Evolutionary conservation across 768 basidiomycete species (phyloP).

Genomic region (Mycena epipterygia): DNA sequence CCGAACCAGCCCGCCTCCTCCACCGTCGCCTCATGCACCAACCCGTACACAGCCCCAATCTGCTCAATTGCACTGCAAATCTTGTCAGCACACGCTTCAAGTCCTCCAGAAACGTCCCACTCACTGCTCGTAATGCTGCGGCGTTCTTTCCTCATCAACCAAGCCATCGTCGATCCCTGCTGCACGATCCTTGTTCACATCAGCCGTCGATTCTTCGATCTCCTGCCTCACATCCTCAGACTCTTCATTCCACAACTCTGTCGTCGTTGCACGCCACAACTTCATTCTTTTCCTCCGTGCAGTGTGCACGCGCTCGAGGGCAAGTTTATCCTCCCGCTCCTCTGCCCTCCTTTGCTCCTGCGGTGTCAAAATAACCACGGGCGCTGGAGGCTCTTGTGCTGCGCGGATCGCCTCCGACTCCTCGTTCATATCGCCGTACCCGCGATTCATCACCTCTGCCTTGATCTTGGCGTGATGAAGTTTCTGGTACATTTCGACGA

Average conservation of each 20-base stretch:
- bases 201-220: background rate
- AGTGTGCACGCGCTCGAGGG: background rate
- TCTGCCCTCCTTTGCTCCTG: background rate
- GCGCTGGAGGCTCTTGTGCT: too few species aligned
- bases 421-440: background rate
- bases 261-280: background rate
- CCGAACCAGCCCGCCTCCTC: background rate
- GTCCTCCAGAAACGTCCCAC: background rate
- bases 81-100: background rate
- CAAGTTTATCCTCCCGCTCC: background rate
- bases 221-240: background rate
- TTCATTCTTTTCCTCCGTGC: background rate
- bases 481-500: background rate
- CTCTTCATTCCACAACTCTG: background rate
- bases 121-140: conserved; percentile 9
- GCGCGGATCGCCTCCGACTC: too few species aligned
- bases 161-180: background rate
- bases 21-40: background rate
- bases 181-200: background rate
- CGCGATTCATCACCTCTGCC: background rate
- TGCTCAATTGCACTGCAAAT: background rate
- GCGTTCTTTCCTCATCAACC: background rate
- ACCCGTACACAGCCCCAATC: background rate
- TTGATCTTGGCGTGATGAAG: background rate
- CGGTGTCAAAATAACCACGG: background rate